Evolutionary conservation across 495 filamentous ascomycete genomes (phyloP), one percentile per base, ranked within the genome.

Genomic region (Penicillium antarcticum): DNA sequence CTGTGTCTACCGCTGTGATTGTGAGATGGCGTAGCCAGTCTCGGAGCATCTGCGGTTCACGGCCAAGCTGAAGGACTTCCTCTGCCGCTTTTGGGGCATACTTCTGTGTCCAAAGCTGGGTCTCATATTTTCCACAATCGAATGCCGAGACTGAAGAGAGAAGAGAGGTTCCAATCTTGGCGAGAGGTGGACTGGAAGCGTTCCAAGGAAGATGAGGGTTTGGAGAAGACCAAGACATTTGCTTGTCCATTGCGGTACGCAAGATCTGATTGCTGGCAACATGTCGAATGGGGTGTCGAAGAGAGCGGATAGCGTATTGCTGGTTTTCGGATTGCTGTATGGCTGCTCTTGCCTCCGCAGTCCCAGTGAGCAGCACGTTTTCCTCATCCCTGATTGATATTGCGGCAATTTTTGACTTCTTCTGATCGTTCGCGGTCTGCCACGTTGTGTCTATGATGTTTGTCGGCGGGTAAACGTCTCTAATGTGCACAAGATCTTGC

Each of bases 21-120:
- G 80, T 87, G 13, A 95, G 75, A 34, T 74, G 79, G 31, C 77
- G 77, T n/a, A 99, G 74, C 95, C 95, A 99, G 43, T 96, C 85
- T 40, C 82, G 81, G 26, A 99, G 66, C 24, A 95, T 70, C 6
- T 75, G 65, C 5, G 80, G 82, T 64, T 97, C 90, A 9, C 69
- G 80, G 0, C 89, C 87, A 16, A 73, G 61, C 61, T 96, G 92
- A 18, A 99, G 79, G 1, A 96, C 87, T 51, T 92, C 82, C 5
- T 72, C 73, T 1, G 89, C 83, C 19, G 63, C 72, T 24, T 61
- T 71, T 0, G 95, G 95, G 1, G 89, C 83, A 73, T 97, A 96
- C 57, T 99, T 99, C 24, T 91, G 85, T 2, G 72, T 58, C 95
- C 95, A 99, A 35, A 83, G 69, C 21, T 76, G 72, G 1, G 71